A percentile compares a stretch with the other conserved stretches of the same genome.
Conservation (phyloP, 345 rosid genomes). For the Kandelia obovata region DNA sequence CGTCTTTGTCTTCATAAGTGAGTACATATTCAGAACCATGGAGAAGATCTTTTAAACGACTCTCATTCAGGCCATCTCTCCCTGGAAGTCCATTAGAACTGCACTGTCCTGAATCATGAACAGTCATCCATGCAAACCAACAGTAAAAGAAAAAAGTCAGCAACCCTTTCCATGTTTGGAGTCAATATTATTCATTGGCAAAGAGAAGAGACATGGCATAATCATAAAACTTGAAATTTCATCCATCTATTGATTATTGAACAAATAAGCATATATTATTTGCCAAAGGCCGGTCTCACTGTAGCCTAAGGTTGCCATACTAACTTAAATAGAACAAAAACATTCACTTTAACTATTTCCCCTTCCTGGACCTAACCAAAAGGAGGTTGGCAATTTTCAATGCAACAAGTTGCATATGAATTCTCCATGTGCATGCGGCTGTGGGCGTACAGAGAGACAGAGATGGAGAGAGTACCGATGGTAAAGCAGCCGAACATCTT, state of each 20-base stretch:
- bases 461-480: constrained; percentile 32
- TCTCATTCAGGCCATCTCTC: constrained; percentile 36
- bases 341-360: not conserved
- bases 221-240: too few species aligned
- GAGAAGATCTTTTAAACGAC: constrained; percentile 41
- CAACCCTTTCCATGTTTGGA: not conserved
- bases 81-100: constrained; percentile 40
- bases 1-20: constrained; percentile 29
- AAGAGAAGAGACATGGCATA: too few species aligned
- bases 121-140: not conserved
- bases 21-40: constrained; percentile 35
- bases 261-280: too few species aligned
- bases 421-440: not conserved
- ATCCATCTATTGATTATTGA: too few species aligned
- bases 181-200: too few species aligned
- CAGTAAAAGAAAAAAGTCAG: not conserved
- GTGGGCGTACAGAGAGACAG: not conserved
- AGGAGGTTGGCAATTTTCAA: not conserved
- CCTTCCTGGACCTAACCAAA: not conserved
- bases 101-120: constrained; percentile 39
- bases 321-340: not conserved
- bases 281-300: too few species aligned
- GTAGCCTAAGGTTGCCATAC: too few species aligned
- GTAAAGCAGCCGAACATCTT: constrained; percentile 50
- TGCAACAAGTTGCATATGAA: not conserved